A percentile compares a stretch with the other conserved stretches of the same genome.
phyloP scores from a whole-genome alignment of 192 early-diverging fungal species.

The Phycomyces blakesleeanus region DNA sequence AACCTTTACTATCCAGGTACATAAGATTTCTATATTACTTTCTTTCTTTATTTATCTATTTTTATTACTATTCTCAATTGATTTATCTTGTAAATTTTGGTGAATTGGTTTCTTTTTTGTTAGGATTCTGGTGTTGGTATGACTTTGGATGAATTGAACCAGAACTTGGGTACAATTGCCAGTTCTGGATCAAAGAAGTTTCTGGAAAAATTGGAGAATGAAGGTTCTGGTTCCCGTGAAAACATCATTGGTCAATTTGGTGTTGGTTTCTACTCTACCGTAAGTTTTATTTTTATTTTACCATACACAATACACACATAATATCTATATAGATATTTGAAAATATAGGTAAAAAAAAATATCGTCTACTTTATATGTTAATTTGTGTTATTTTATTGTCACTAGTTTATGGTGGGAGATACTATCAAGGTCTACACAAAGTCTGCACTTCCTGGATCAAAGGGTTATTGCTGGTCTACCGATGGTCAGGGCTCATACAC shows the following conservation, averaged over 20 bases:
- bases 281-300: too few relatives aligned
- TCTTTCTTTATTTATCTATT: too few relatives aligned
- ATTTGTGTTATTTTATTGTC: too few relatives aligned
- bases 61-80: too few relatives aligned
- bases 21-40: too few relatives aligned
- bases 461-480: slow-evolving; percentile 77
- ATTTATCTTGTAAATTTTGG: not conserved
- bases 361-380: too few relatives aligned
- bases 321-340: too few relatives aligned
- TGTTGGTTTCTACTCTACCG: slow-evolving; percentile 63
- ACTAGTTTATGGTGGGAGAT: slow-evolving; percentile 74
- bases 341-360: too few relatives aligned
- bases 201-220: slow-evolving; percentile 52
- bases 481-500: slow-evolving; percentile 72
- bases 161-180: slow-evolving; percentile 82
- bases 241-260: slow-evolving; percentile 87
- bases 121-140: slow-evolving; percentile 80
- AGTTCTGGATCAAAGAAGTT: slow-evolving; percentile 83
- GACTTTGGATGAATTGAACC: slow-evolving; percentile 68
- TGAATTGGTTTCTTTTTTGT: slow-evolving; percentile 47
- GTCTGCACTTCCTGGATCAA: slow-evolving; percentile 55
- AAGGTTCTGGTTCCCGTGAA: slow-evolving; percentile 46
- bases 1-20: slow-evolving; percentile 52
- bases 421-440: slow-evolving; percentile 73
- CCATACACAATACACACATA: too few relatives aligned